A percentile compares a stretch with the other conserved stretches of the same genome.
Evolutionary conservation across 805 yeast genomes (phyloP).

Genomic region (Kodamaea sagamina): DNA sequence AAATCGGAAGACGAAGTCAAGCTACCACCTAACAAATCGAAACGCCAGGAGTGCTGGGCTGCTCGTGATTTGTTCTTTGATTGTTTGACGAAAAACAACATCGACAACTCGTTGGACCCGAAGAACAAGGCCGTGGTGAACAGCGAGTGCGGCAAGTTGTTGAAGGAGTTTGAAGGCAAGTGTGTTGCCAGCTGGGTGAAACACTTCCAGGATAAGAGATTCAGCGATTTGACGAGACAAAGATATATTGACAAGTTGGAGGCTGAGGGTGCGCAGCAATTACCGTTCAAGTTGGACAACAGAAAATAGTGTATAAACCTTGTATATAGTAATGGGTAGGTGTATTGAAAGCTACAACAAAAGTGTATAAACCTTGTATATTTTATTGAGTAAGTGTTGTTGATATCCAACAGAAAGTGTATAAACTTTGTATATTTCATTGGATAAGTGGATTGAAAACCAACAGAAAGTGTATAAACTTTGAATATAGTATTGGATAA

Average conservation of each 20-base stretch:
- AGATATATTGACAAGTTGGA: conserved; percentile 69
- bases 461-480: conserved; percentile 20
- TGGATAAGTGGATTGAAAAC: too few relatives aligned
- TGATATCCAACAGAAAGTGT: too few relatives aligned
- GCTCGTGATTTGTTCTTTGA: conserved; percentile 75
- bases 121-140: conserved; percentile 49
- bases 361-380: too few relatives aligned
- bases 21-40: conserved; percentile 59
- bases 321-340: too few relatives aligned
- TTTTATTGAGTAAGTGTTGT: too few relatives aligned
- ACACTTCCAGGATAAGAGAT: conserved; percentile 88
- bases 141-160: conserved; percentile 56
- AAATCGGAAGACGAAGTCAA: conserved; percentile 33
- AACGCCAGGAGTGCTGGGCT: conserved; percentile 86
- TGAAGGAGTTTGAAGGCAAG: conserved; percentile 61
- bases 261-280: conserved; percentile 56
- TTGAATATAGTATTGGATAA: neutral
- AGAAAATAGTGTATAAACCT: conserved; percentile 19
- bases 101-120: conserved; percentile 69
- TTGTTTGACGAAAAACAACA: conserved; percentile 68
- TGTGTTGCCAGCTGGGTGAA: conserved; percentile 88
- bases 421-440: too few relatives aligned
- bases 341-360: too few relatives aligned
- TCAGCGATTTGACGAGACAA: conserved; percentile 70
- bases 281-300: conserved; percentile 30